Evolutionary conservation across 768 basidiomycete genomes (phyloP).

Genomic region (Cystofilobasidium macerans): DNA sequence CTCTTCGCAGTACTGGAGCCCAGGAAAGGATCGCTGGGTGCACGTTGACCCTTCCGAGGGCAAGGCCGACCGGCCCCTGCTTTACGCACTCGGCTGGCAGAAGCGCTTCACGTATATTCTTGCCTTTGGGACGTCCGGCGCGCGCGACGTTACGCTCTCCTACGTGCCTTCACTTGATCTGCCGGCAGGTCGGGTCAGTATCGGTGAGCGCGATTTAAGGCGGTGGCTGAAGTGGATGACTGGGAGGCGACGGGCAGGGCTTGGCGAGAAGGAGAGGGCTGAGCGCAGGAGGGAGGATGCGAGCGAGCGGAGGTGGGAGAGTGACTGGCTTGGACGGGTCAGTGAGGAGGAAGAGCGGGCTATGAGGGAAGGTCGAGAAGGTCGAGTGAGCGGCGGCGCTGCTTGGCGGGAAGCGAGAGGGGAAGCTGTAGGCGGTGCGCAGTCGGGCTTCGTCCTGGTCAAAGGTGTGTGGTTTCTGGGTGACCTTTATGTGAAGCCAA

Average conservation of each 20-base stretch:
- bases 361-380: neutral
- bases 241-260: neutral
- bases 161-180: neutral
- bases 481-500: too few relatives aligned
- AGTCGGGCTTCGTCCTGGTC: too few relatives aligned
- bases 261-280: neutral
- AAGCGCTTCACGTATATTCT: conserved; percentile 41
- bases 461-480: neutral
- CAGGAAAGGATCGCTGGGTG: conserved; percentile 35
- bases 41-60: conserved; percentile 43
- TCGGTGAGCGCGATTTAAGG: conserved; percentile 11
- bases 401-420: conserved; percentile 10
- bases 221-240: conserved; percentile 1
- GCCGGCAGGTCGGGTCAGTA: neutral
- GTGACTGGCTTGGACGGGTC: neutral
- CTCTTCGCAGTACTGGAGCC: neutral
- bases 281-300: neutral
- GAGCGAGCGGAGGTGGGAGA: conserved; percentile 4
- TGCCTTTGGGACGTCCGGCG: conserved; percentile 30
- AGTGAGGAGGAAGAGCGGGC: conserved; percentile 8
- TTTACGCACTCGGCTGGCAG: conserved; percentile 42
- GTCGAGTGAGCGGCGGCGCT: conserved; percentile 11
- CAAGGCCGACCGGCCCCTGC: conserved; percentile 37
- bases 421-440: neutral
- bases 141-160: conserved; percentile 29